Percentiles rank a stretch among this genome's conserved stretches.
phyloP scores from a whole-genome alignment of 2,329 filamentous ascomycete species.

The Penicillium sp. region DNA sequence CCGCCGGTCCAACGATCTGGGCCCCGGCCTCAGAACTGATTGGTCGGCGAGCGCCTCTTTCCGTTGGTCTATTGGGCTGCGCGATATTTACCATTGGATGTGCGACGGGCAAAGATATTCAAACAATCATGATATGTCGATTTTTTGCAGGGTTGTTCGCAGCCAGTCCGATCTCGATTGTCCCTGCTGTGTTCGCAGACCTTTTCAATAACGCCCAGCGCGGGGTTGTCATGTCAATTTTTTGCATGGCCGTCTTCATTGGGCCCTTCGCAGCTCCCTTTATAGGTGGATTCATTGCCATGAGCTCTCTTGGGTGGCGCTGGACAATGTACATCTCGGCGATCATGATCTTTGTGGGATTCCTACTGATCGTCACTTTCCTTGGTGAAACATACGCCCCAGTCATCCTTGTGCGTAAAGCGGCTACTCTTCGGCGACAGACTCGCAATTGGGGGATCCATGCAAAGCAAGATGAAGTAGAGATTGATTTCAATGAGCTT shows the following conservation, averaged over 20 bases:
- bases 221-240: constrained; percentile 48
- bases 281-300: constrained; percentile 52
- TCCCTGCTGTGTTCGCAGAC: constrained; percentile 47
- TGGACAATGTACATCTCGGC: constrained; percentile 54
- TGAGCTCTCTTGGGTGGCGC: constrained; percentile 50
- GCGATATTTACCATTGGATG: constrained; percentile 46
- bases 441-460: constrained; percentile 62
- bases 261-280: constrained; percentile 52
- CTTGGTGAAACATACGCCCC: constrained; percentile 58
- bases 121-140: constrained; percentile 44
- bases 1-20: constrained; percentile 58
- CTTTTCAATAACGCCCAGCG: constrained; percentile 50
- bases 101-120: constrained; percentile 40
- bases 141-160: constrained; percentile 51
- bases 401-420: constrained; percentile 55
- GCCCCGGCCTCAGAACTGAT: constrained; percentile 62
- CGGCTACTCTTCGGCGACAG: constrained; percentile 50
- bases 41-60: constrained; percentile 55
- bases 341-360: constrained; percentile 53
- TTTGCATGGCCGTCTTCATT: constrained; percentile 50
- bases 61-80: constrained; percentile 42
- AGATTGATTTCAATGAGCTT: constrained; percentile 49
- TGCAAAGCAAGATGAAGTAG: constrained; percentile 54
- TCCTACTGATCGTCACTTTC: constrained; percentile 40
- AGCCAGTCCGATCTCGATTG: constrained; percentile 45